These are phyloP conservation scores for Annulohypoxylon nitens DNA, from an alignment of 495 filamentous ascomycete species.

Conservation along the genomic window DNA sequence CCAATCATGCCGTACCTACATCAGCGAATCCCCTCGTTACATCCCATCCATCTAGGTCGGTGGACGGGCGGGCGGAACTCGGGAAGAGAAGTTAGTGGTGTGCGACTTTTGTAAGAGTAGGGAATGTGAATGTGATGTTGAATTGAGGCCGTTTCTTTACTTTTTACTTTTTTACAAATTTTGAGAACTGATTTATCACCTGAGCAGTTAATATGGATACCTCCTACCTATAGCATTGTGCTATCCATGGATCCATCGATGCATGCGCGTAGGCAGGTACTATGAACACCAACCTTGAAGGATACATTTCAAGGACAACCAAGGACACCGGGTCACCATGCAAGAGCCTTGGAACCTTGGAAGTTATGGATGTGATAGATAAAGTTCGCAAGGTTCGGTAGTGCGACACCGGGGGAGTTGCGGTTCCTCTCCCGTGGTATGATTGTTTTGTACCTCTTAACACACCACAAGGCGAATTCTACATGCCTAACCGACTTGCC, in stretches of 20 bases:
- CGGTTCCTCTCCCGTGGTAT: conserved; percentile 30
- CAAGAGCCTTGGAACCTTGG: neutral
- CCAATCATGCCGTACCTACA: conserved; percentile 8
- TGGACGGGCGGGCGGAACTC: conserved; percentile 32
- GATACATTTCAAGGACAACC: neutral
- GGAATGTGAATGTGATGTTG: neutral
- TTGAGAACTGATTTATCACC: neutral
- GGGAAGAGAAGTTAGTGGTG: conserved; percentile 21
- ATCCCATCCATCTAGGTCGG: conserved; percentile 35
- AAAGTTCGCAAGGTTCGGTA: conserved; percentile 32
- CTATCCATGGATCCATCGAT: neutral
- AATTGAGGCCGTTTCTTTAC: neutral
- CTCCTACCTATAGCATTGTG: neutral
- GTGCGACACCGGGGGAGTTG: conserved; percentile 40
- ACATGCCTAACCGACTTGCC: neutral
- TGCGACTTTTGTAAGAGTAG: conserved; percentile 16
- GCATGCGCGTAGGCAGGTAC: neutral
- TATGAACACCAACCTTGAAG: neutral
- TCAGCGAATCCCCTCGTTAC: conserved; percentile 20
- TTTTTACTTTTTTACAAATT: neutral
- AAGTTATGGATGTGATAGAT: conserved; percentile 1
- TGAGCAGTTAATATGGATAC: conserved; percentile 6
- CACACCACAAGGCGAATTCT: neutral
- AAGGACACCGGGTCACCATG: neutral
- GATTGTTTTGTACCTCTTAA: conserved; percentile 17